phyloP scores from a whole-genome alignment of 176 grass and related monocot genomes.

The sorghum (Sorghum bicolor) region Sorghum_bicolor_NCBIv3 NC_012878.2:53321001-53321500 shows the following conservation, averaged over 20 bases:
- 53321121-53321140: neutral
- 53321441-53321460: no score
- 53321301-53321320: neutral
- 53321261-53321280: conserved; percentile 13
- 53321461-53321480: no score
- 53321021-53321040: neutral
- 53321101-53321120: neutral
- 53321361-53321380: neutral
- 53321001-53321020: neutral
- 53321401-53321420: no score
- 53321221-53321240: neutral
- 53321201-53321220: neutral
- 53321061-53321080: neutral
- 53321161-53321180: conserved; percentile 7
- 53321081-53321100: neutral
- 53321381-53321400: no score
- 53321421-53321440: no score
- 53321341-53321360: neutral
- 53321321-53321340: neutral
- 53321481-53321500: no score
- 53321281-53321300: neutral
- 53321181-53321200: conserved; percentile 6
- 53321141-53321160: neutral
- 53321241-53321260: conserved; percentile 25
- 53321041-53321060: no score